Evolutionary conservation across 2,329 filamentous ascomycete genomes (phyloP).

Genomic region (Colletotrichum noveboracense): DNA sequence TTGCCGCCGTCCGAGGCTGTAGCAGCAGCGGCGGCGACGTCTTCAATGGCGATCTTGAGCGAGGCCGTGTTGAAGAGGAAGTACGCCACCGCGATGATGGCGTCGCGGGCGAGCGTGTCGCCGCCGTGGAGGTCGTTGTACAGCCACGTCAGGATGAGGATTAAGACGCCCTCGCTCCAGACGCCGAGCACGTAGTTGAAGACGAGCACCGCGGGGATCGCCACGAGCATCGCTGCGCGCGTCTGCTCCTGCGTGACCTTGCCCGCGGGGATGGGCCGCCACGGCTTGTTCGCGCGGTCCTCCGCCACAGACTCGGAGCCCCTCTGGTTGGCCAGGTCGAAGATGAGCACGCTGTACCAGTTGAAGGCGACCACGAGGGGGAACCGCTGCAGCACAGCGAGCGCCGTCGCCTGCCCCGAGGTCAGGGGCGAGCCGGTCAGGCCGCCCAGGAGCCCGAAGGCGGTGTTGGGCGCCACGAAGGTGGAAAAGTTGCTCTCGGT

Average conservation of each 20-base stretch:
- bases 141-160: conserved; percentile 32
- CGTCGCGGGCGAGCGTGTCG: conserved; percentile 28
- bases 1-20: not conserved
- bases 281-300: conserved; percentile 36
- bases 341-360: conserved; percentile 33
- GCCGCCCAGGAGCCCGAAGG: conserved; percentile 11
- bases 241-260: conserved; percentile 29
- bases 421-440: conserved; percentile 13
- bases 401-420: not conserved
- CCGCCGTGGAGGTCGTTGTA: conserved; percentile 35
- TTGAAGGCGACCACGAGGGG: conserved; percentile 25
- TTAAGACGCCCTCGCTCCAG: conserved; percentile 24
- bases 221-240: conserved; percentile 27
- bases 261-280: conserved; percentile 31
- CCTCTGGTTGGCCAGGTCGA: conserved; percentile 34
- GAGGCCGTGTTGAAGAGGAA: conserved; percentile 34
- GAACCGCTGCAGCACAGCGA: not conserved
- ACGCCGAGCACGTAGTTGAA: conserved; percentile 23
- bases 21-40: not conserved
- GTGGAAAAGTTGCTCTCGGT: conserved; percentile 21
- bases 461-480: conserved; percentile 17
- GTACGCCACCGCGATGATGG: conserved; percentile 29
- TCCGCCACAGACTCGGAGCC: conserved; percentile 27
- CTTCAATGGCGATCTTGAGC: conserved; percentile 21
- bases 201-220: conserved; percentile 25